Percentiles rank a stretch among this genome's conserved stretches.
These are phyloP conservation scores for Colletotrichum eremochloae DNA, from an alignment of 2,329 filamentous ascomycete species.

Conservation along the genomic window DNA sequence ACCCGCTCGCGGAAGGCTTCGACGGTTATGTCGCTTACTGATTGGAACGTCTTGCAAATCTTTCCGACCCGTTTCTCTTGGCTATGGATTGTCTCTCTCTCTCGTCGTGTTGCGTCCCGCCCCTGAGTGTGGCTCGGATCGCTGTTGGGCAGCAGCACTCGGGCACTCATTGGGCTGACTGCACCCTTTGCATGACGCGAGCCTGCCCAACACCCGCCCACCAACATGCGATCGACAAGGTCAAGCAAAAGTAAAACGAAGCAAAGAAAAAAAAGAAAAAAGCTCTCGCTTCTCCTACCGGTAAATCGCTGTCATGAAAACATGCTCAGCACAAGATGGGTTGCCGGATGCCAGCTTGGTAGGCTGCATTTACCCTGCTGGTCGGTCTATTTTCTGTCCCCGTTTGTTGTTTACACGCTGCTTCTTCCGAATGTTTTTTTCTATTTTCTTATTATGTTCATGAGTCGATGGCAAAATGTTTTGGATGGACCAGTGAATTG, in stretches of 20 bases:
- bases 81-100: not conserved
- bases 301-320: constrained; percentile 29
- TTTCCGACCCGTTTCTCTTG: not conserved
- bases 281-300: not conserved
- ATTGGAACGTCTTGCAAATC: constrained; percentile 22
- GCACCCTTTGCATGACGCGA: constrained; percentile 25
- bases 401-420: constrained; percentile 1
- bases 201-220: constrained; percentile 31
- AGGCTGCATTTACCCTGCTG: not conserved
- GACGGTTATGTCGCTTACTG: constrained; percentile 31
- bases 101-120: constrained; percentile 17
- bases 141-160: constrained; percentile 30
- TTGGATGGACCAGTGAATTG: constrained; percentile 34
- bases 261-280: constrained; percentile 4
- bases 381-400: not conserved
- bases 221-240: constrained; percentile 24
- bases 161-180: constrained; percentile 37
- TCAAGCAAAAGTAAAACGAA: constrained; percentile 17
- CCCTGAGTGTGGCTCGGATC: constrained; percentile 21
- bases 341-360: constrained; percentile 15
- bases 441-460: not conserved
- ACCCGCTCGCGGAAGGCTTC: constrained; percentile 25
- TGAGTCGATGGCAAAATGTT: constrained; percentile 36
- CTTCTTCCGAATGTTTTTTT: not conserved
- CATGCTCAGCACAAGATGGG: constrained; percentile 7